Evolutionary conservation across 1,284 basidiomycete genomes (phyloP), one percentile per base, ranked within the genome.

Genomic region (Trametes sp.): DNA sequence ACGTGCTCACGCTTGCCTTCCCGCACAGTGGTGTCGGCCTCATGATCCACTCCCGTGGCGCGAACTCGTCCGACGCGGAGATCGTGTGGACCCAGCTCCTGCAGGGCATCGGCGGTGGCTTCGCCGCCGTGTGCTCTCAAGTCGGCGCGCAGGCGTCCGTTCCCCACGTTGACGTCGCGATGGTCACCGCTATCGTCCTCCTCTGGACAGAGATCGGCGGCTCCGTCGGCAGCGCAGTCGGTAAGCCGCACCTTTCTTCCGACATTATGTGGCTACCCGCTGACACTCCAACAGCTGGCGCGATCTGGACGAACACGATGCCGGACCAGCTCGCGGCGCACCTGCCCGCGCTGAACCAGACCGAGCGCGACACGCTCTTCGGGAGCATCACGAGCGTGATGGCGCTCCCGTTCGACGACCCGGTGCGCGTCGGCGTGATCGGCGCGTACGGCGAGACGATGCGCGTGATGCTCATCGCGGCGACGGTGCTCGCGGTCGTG

Each of bases 91-190:
- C 87, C 35, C 90, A 94, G 73, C 77, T 94, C 53, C 78, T 94
- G 36, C 91, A 93, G 76, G 92, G 92, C 56, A 77, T 90, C 14
- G 93, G 92, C 14, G 93, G 92, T 26, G 94, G 93, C 24, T 84
- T 94, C 66, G 88, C 92, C 0, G 84, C 89, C 1, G 81, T 89
- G 51, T 78, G 88, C 10, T 80, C 85, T 5, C 90, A 92, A 74
- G 89, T 94, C 59, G 88, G 86, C 41, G 88, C 92, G 0, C 94
- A 96, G 75, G 92, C 91, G 3, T 81, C 87, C 11, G 93, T 94
- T 1, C 80, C 87, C 0, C 93, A 93, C 72, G 75, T 78, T 28
- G 92, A 95, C 69, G 87, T 95, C 23, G 94, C 92, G 0, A 88
- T 90, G 67, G 90, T 90, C 57, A 95, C 91, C 6, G 94, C 94